Percentiles rank a stretch among this genome's conserved stretches.
Conservation (phyloP, 768 basidiomycete genomes). For the Cyathus striatus region DNA sequence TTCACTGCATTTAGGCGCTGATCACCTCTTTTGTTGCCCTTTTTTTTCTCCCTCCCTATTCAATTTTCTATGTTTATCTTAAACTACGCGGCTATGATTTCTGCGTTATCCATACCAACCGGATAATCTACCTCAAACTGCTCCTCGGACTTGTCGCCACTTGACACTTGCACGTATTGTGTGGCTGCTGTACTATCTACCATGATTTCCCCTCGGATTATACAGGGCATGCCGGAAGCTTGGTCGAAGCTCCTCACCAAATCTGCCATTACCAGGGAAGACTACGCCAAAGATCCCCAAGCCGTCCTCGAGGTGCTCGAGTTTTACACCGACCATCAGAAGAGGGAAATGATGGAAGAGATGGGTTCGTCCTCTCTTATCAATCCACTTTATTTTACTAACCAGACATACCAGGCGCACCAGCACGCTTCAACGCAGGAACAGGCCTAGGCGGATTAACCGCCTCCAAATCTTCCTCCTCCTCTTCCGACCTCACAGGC, state of each 20-base stretch:
- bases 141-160: no score
- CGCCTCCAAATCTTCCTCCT: slow-evolving; percentile 18
- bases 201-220: no score
- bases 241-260: slow-evolving; percentile 97
- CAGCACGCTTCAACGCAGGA: slow-evolving; percentile 84
- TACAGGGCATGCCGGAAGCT: slow-evolving; percentile 91
- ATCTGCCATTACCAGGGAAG: slow-evolving; percentile 95
- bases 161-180: no score
- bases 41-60: neutral
- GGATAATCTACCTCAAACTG: no score
- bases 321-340: slow-evolving; percentile 97
- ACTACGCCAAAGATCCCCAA: slow-evolving; percentile 95
- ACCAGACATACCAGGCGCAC: slow-evolving; percentile 34
- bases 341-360: slow-evolving; percentile 61
- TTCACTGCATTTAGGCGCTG: no score
- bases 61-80: neutral
- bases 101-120: no score
- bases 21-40: no score
- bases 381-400: slow-evolving; percentile 10
- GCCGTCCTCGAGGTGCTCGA: slow-evolving; percentile 97
- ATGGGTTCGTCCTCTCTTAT: slow-evolving; percentile 21
- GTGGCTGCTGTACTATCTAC: no score
- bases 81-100: no score
- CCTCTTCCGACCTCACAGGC: slow-evolving; percentile 12
- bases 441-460: slow-evolving; percentile 81